These are phyloP conservation scores for Beauveria sp. DNA, from an alignment of 2,329 filamentous ascomycete species.

Conservation along the genomic window DNA sequence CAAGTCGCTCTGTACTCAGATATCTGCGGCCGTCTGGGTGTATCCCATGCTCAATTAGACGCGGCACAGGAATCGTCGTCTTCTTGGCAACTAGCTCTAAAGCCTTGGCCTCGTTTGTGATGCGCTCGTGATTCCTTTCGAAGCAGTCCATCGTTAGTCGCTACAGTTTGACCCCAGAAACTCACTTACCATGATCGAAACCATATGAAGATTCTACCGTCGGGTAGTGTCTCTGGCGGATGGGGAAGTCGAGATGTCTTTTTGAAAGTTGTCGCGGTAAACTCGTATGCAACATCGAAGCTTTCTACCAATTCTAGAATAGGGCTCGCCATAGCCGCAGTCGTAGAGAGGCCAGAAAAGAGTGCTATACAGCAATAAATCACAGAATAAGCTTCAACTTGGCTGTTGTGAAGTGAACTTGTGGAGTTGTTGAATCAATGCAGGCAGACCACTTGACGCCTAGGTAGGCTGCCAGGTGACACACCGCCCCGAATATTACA, in stretches of 20 bases:
- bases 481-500: no score
- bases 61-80: conserved; percentile 13
- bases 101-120: conserved; percentile 13
- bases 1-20: conserved; percentile 9
- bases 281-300: conserved; percentile 1
- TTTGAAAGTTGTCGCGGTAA: conserved; percentile 7
- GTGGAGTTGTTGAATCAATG: no score
- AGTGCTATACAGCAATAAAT: no score
- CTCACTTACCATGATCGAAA: neutral
- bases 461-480: no score
- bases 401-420: no score
- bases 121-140: conserved; percentile 13
- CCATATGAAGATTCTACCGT: conserved; percentile 8
- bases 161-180: neutral
- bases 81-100: conserved; percentile 2
- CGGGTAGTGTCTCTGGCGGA: neutral
- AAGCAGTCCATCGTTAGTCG: no score
- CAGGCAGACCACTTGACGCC: no score
- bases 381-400: no score
- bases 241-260: conserved; percentile 8
- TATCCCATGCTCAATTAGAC: conserved; percentile 9
- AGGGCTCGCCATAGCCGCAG: neutral
- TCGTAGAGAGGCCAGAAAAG: neutral
- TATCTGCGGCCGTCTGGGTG: conserved; percentile 11
- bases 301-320: neutral